These are phyloP conservation scores for Nadsonia fulvescens DNA, from an alignment of 805 yeast genomes.

Conservation along the genomic window DNA sequence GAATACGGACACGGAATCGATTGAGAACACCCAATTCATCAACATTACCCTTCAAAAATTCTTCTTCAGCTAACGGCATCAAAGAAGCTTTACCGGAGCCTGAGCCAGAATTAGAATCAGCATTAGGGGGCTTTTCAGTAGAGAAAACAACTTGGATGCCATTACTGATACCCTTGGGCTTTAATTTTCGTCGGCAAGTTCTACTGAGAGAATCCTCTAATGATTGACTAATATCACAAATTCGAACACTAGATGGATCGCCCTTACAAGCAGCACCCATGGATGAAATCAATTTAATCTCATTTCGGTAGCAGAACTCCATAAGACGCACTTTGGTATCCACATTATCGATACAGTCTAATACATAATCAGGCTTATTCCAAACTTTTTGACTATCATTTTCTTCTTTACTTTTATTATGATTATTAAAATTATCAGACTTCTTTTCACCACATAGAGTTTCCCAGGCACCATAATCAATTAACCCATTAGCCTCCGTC, in stretches of 20 bases:
- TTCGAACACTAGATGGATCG: conserved; percentile 80
- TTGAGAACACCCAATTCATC: conserved; percentile 73
- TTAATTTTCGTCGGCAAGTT: conserved; percentile 67
- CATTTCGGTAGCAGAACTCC: conserved; percentile 44
- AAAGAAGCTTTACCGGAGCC: conserved; percentile 87
- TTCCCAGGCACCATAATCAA: no score
- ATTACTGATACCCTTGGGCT: conserved; percentile 53
- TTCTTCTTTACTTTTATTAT: no score
- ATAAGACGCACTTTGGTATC: conserved; percentile 91
- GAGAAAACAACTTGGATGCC: conserved; percentile 82
- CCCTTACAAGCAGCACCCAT: conserved; percentile 97
- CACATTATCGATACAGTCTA: conserved; percentile 92
- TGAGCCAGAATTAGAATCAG: no score
- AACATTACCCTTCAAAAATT: conserved; percentile 63
- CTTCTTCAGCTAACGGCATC: conserved; percentile 71
- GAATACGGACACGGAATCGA: conserved; percentile 81
- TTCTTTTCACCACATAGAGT: no score
- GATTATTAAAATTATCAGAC: conserved; percentile 30
- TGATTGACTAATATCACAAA: conserved; percentile 76
- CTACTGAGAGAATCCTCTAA: conserved; percentile 90
- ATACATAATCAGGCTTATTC: conserved; percentile 54
- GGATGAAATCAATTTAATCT: conserved; percentile 61
- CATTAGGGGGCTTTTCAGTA: conserved; percentile 92
- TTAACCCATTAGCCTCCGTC: conserved; percentile 36
- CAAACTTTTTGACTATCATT: conserved; percentile 37